Conservation (phyloP, 176 grass and related monocot genomes). For the bread wheat (Triticum aestivum) region DNA sequence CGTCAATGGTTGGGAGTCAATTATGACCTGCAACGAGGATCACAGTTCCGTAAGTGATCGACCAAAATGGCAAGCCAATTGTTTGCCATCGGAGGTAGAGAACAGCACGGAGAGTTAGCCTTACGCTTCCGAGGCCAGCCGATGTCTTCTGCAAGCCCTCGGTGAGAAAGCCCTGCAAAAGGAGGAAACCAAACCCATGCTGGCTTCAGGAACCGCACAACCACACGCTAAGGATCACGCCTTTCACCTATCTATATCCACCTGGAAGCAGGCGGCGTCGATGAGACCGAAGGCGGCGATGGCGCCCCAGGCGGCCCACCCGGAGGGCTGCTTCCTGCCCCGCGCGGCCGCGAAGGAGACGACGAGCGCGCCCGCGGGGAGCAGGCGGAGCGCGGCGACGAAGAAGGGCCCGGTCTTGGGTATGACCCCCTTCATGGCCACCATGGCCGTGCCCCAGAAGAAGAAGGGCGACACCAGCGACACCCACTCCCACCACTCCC, state of each 20-base stretch:
- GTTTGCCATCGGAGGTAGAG: slow-evolving; percentile 12
- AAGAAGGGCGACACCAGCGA: slow-evolving; percentile 92
- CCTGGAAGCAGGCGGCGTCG: slow-evolving; percentile 93
- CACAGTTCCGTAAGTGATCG: neutral
- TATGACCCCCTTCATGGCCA: slow-evolving; percentile 99
- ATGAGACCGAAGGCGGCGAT: slow-evolving; percentile 63
- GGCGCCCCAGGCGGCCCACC: slow-evolving; percentile 65
- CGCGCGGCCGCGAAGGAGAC: slow-evolving; percentile 66
- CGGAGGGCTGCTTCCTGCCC: slow-evolving; percentile 75
- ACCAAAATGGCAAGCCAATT: slow-evolving; percentile 19
- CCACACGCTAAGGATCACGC: neutral
- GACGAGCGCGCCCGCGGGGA: slow-evolving; percentile 69
- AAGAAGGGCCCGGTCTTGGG: slow-evolving; percentile 92
- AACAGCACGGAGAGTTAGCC: slow-evolving; percentile 21
- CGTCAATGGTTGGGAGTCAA: slow-evolving; percentile 92
- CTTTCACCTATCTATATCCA: neutral
- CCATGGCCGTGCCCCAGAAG: slow-evolving; percentile 99
- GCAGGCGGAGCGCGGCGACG: slow-evolving; percentile 67
- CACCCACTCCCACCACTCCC: slow-evolving; percentile 58
- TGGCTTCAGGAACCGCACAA: slow-evolving; percentile 8
- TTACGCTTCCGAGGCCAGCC: slow-evolving; percentile 89
- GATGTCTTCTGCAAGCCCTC: slow-evolving; percentile 93
- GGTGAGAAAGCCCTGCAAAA: slow-evolving; percentile 79
- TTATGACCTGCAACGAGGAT: slow-evolving; percentile 78
- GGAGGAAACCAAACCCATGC: neutral